Conservation (phyloP, 2,329 filamentous ascomycete genomes). For the Botrytis porri region DNA sequence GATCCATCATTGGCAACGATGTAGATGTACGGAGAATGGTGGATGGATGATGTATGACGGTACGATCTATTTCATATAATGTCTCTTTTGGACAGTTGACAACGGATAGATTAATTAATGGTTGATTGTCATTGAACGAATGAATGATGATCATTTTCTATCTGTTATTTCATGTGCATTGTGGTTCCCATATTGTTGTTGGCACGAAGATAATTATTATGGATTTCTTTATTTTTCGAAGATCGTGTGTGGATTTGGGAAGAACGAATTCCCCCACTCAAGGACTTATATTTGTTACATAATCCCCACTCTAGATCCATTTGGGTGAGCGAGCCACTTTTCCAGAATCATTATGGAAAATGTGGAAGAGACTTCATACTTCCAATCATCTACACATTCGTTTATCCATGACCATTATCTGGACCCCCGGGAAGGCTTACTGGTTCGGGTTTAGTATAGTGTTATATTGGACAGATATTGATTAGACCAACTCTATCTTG, state of each 20-base stretch:
- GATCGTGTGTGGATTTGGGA: not conserved
- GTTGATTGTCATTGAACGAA: not conserved
- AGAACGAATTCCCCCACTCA: not conserved
- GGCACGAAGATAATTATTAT: not conserved
- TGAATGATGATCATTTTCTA: not conserved
- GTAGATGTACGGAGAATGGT: not conserved
- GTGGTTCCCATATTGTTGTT: not conserved
- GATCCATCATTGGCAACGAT: not conserved
- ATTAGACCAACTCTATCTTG: not conserved
- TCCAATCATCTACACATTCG: not conserved
- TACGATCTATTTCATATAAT: not conserved
- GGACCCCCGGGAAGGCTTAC: not conserved
- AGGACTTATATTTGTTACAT: not conserved
- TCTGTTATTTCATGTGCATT: not conserved
- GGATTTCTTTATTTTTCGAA: not conserved
- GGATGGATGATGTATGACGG: not conserved
- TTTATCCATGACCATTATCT: not conserved
- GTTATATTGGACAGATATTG: not conserved
- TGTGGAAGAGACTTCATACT: not conserved
- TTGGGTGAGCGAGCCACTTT: conserved; percentile 8
- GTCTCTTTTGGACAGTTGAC: not conserved
- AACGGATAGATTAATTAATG: not conserved
- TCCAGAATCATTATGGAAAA: conserved; percentile 10
- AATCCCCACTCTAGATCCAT: not conserved
- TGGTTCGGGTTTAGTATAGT: not conserved